A percentile compares a stretch with the other conserved stretches of the same genome.
Conservation (phyloP, 139 green algal species). For the Desmodesmus armatus region DNA sequence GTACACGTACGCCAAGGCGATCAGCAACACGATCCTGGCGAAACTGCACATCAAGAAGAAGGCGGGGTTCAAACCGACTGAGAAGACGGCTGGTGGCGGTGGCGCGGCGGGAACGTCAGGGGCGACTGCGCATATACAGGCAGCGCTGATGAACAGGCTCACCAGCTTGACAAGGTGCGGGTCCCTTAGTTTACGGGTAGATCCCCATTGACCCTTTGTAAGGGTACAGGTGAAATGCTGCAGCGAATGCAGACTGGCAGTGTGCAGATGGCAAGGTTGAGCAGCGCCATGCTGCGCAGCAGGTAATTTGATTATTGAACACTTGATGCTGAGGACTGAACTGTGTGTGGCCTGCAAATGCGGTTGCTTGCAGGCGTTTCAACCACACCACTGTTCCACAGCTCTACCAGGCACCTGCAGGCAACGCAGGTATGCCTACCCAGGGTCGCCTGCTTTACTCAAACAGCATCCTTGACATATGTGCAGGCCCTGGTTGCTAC, state of each 20-base stretch:
- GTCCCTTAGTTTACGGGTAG: no score
- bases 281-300: no score
- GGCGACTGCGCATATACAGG: conserved; percentile 5
- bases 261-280: no score
- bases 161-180: conserved; percentile 31
- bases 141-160: conserved; percentile 18
- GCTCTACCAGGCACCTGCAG: conserved; percentile 18
- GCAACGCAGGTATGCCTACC: not conserved
- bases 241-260: no score
- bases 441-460: not conserved
- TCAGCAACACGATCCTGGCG: conserved; percentile 46
- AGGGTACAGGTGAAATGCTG: no score
- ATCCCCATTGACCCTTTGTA: no score
- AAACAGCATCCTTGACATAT: no score
- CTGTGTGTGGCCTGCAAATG: no score
- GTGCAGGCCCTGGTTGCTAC: no score
- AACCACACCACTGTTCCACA: conserved; percentile 37
- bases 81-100: conserved; percentile 6
- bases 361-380: conserved; percentile 33
- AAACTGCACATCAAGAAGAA: conserved; percentile 49
- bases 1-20: conserved; percentile 48
- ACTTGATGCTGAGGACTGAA: no score
- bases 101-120: not conserved
- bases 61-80: conserved; percentile 44
- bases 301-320: no score